Base-by-base conservation (phyloP, 768 basidiomycete species). In the Serendipita sp. region DNA sequence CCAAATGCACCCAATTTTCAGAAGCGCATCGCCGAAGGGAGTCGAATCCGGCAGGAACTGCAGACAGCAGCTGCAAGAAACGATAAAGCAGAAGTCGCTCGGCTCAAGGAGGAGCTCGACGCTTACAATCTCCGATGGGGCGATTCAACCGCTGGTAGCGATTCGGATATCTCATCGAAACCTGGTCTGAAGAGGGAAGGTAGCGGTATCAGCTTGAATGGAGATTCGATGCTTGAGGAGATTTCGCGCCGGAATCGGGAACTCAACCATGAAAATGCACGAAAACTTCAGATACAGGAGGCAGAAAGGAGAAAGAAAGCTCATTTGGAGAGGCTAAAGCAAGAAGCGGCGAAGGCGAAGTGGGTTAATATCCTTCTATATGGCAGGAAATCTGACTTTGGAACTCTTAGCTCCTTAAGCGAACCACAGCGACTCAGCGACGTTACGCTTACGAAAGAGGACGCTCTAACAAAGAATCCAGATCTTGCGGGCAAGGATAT, bases 251-350 rank as follows among this genome's bases (percentile, higher is more conserved):
- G 53, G 9, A 58, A 58, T 33, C 20, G 53, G 24, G 22, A 58
- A 24, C 17, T 34, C 17, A 58, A 58, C 30, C 53, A 58, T n/a
- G 53, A 58, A 58, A n/a, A 58, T 58, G 53, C 53, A 4, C 22
- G 53, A 9, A 58, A 33, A n/a, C 17, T 58, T 33, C 53, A 58
- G 53, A 58, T 58, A 0, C 22, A 17, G 9, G 53, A 58, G 1
- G 53, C 53, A 11, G 53, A 58, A 58, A 58, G 53, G n/a, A 26
- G 53, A n/a, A 22, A n/a, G 31, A 58, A 33, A 24, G 53, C 53
- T 17, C 53, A 58, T n/a, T 33, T 24, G 30, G 53, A 58, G 28
- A 22, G 31, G 17, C 11, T 58, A 28, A 26, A 33, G 53, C 22
- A 58, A 33, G 53, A 58, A 33, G 53, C 53, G 9, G 53, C 53